Evolutionary conservation across 2,329 filamentous ascomycete genomes (phyloP), one percentile per base, ranked within the genome.

Genomic region (Fusarium temperatum): DNA sequence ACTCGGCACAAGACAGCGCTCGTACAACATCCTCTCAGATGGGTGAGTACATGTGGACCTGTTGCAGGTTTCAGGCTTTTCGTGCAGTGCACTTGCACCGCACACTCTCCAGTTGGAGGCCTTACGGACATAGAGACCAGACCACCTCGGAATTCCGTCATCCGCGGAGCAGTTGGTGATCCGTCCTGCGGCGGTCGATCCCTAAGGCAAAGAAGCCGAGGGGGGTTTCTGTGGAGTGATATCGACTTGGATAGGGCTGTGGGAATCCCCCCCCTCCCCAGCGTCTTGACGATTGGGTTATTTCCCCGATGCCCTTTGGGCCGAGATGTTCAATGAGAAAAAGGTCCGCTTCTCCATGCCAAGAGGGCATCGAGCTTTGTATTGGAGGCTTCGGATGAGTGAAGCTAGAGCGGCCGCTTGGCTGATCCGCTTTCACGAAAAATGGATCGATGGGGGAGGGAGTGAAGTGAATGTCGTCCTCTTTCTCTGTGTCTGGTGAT

Each of bases 201-300:
- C 38, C 47, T 36, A 41, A 35, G 50, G 41, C 28, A 67, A 63
- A 44, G 51, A 72, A 68, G 53, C 70, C 71, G 71, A 74, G 54
- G 62, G 30, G 54, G 11, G 47, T 5, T 13, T 18, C 42, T 74
- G 70, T 71, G 71, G 70, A 68, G 67, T 59, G 53, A 48, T 54
- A 41, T 51, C 26, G 44, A 45, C 63, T 60, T 72, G 67, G 41
- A 61, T 74, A 74, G 62, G 71, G 71, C 71, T 73, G 66, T 60
- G 45, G 42, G n/a, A 41, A 48, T 30, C 14, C 14, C 14, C 14
- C 14, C 44, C 45, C 44, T 26, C 45, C 45, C 45, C 26, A 48
- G 20, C 28, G 35, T 26, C 30, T 38, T 39, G 35, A 55, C 32
- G 35, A 55, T 51, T 45, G 48, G 39, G 44, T 26, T 44, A 59